Evolutionary conservation across 2,329 filamentous ascomycete genomes (phyloP), one percentile per base, ranked within the genome.

Genomic region (Phyllosticta citrichinensis): DNA sequence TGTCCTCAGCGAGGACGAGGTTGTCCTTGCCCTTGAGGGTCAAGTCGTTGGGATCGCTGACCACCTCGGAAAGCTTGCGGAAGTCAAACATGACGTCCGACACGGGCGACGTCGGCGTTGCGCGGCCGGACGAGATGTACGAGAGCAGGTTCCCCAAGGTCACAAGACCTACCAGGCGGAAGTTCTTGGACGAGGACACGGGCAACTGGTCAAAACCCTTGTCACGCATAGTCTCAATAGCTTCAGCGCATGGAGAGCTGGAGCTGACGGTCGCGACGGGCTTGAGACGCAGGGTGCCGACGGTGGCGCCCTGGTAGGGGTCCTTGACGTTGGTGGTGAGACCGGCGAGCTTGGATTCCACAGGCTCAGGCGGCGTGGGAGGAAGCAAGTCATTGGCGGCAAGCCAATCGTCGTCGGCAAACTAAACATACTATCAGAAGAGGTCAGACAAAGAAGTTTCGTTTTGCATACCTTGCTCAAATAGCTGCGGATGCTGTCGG

Each of bases 371-470:
- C 63, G 77, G 82, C 58, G 79, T 84, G 65, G 77, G 81, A 50
- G 89, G 84, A 25, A 97, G 83, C 24, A 99, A 89, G 72, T 93
- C 88, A 77, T 99, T 99, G 65, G 94, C 94, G 12, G 91, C 92
- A 61, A 99, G 86, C 95, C 94, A 99, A 79, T 97, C 94, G 72
- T 99, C 95, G 73, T 99, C 94, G 66, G 91, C 91, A 73, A 99
- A 99, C 83, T 83, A 60, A 17, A 11, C n/a, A 11, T 33, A 17
- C 58, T 11, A 5, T 62, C 5, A 22, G 63, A 60, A 17, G 20
- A 1, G 5, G 20, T 27, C 33, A 22, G 30, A 54, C 24, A 53
- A 55, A 51, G n/a, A 10, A 27, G 12, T 6, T 8, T 17, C 1
- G n/a, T 20, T 52, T 22, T 5, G 63, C 69, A 57, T 71, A 82